Conservation (phyloP, 2,329 filamentous ascomycete genomes). For the Juglanconis sp. region DNA sequence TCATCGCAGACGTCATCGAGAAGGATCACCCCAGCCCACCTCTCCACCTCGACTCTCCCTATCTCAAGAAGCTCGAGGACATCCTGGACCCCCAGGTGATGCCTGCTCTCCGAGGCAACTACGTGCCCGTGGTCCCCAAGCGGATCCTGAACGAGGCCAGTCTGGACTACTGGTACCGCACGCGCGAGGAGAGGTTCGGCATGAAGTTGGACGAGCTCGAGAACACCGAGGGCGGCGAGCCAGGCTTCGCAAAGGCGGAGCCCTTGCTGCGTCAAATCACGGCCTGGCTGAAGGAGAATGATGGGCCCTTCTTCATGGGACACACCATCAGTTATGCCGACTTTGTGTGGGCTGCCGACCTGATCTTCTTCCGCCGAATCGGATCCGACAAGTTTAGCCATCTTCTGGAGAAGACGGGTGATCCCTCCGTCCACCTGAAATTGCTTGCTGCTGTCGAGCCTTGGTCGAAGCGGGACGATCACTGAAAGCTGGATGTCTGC, state of each 20-base stretch:
- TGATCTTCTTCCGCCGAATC: conserved; percentile 34
- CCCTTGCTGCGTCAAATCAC: conserved; percentile 34
- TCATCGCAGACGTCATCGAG: conserved; percentile 60
- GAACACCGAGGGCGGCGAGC: conserved; percentile 45
- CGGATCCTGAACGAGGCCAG: conserved; percentile 50
- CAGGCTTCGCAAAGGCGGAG: conserved; percentile 45
- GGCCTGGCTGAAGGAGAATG: conserved; percentile 51
- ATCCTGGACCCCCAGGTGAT: conserved; percentile 32
- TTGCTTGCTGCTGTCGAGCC: conserved; percentile 39
- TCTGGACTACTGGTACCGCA: conserved; percentile 52
- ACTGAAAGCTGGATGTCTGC: conserved; percentile 23
- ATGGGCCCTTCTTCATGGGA: conserved; percentile 62
- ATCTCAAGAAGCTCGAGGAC: conserved; percentile 41
- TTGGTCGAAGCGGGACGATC: conserved; percentile 37
- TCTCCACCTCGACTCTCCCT: conserved; percentile 54
- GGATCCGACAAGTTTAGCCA: conserved; percentile 33
- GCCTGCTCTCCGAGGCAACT: conserved; percentile 35
- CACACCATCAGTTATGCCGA: conserved; percentile 53
- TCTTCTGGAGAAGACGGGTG: conserved; percentile 35
- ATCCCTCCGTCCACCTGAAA: conserved; percentile 34
- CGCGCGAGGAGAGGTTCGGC: conserved; percentile 46
- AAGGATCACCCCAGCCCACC: conserved; percentile 54
- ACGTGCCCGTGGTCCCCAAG: conserved; percentile 46
- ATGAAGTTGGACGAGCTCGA: conserved; percentile 50
- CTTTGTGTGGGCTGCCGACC: conserved; percentile 41